These are phyloP conservation scores for Ambrosiella beaveri DNA, from an alignment of 2,329 filamentous ascomycete species.

Conservation along the genomic window DNA sequence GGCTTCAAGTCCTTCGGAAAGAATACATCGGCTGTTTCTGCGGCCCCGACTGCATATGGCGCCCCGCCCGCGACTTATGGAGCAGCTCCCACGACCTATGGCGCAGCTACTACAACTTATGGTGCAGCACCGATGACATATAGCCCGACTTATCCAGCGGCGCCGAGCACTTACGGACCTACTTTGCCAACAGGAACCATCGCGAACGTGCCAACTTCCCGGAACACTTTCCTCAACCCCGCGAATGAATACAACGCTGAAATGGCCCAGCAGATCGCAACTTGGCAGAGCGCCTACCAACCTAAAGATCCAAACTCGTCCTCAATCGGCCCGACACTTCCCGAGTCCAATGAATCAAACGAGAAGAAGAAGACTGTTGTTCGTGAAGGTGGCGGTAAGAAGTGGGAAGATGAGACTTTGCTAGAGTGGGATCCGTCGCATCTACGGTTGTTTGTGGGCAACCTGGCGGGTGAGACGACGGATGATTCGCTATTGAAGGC, in stretches of 20 bases:
- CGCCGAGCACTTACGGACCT: not conserved
- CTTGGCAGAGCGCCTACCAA: conserved; percentile 85
- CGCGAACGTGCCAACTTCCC: conserved; percentile 41
- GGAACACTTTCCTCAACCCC: conserved; percentile 63
- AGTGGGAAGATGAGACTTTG: conserved; percentile 74
- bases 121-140: conserved; percentile 15
- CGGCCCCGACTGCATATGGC: conserved; percentile 23
- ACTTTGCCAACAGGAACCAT: not conserved
- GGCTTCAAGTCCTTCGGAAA: conserved; percentile 32
- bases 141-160: not conserved
- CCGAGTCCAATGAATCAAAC: conserved; percentile 21
- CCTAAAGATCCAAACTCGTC: conserved; percentile 35
- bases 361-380: conserved; percentile 73
- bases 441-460: conserved; percentile 88
- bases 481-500: conserved; percentile 92
- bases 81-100: conserved; percentile 24
- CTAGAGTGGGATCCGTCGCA: conserved; percentile 94
- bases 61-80: conserved; percentile 5
- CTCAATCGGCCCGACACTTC: conserved; percentile 16
- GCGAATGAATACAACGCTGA: conserved; percentile 25
- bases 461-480: conserved; percentile 90
- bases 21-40: conserved; percentile 18
- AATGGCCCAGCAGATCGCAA: conserved; percentile 64
- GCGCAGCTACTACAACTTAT: conserved; percentile 18
- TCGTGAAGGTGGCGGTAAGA: conserved; percentile 75